Percentiles rank a stretch among this genome's conserved stretches.
These are phyloP conservation scores for Artomyces pyxidatus DNA, from an alignment of 768 basidiomycete species.

Conservation along the genomic window DNA sequence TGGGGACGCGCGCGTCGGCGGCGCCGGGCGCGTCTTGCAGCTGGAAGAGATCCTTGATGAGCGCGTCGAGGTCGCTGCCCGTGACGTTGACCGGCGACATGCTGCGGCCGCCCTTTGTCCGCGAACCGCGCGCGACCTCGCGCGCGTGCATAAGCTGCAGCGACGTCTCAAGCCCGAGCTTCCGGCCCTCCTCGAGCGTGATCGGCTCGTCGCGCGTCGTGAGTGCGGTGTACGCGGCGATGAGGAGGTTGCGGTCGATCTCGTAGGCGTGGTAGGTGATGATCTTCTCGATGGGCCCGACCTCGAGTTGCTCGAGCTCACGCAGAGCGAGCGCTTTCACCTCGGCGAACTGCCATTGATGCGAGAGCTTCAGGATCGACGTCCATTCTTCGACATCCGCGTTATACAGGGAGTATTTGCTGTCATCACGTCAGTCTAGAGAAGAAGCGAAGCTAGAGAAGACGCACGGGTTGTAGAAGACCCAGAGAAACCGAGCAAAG, in stretches of 20 bases:
- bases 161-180: slow-evolving; percentile 49
- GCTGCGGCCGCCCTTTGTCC: background rate
- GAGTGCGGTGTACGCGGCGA: slow-evolving; percentile 45
- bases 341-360: slow-evolving; percentile 46
- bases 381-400: slow-evolving; percentile 45
- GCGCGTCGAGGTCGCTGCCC: slow-evolving; percentile 4
- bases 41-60: slow-evolving; percentile 12
- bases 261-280: slow-evolving; percentile 44
- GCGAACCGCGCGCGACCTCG: slow-evolving; percentile 26
- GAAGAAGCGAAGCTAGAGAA: slow-evolving; percentile 21
- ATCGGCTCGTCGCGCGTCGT: slow-evolving; percentile 44
- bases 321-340: slow-evolving; percentile 44
- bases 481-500: slow-evolving; percentile 23
- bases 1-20: too few relatives aligned
- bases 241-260: slow-evolving; percentile 38
- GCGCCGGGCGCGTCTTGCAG: background rate
- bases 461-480: slow-evolving; percentile 27
- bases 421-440: slow-evolving; percentile 17
- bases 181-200: slow-evolving; percentile 41
- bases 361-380: slow-evolving; percentile 42
- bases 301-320: slow-evolving; percentile 37
- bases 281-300: slow-evolving; percentile 46
- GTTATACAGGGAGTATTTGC: slow-evolving; percentile 48
- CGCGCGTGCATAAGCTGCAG: slow-evolving; percentile 45
- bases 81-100: background rate